Conservation (phyloP, 2,329 filamentous ascomycete species). For the Fusarium chlamydosporum region DNA sequence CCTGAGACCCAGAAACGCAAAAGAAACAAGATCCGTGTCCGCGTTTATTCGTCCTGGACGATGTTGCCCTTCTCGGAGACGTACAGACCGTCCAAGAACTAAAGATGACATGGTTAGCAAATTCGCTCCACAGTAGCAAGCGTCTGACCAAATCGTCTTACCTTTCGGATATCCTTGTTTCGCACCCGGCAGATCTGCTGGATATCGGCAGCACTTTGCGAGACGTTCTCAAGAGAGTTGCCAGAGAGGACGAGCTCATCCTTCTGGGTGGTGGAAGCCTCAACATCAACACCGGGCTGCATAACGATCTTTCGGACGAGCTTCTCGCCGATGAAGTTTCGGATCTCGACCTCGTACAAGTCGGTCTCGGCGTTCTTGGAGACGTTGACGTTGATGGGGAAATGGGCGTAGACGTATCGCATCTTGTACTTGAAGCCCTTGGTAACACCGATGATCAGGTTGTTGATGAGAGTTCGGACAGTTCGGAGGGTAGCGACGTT, state of each 20-base stretch:
- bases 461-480: slow-evolving; percentile 98
- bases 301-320: slow-evolving; percentile 93
- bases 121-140: background rate
- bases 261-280: slow-evolving; percentile 93
- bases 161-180: slow-evolving; percentile 99
- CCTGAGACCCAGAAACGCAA: slow-evolving; percentile 74
- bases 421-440: slow-evolving; percentile 99
- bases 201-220: slow-evolving; percentile 98
- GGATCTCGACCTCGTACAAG: slow-evolving; percentile 93
- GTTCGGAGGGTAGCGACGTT: slow-evolving; percentile 97
- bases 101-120: slow-evolving; percentile 48
- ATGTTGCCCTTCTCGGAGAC: slow-evolving; percentile 99
- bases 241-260: slow-evolving; percentile 94
- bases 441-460: slow-evolving; percentile 98
- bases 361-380: slow-evolving; percentile 96
- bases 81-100: slow-evolving; percentile 99
- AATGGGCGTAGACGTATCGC: slow-evolving; percentile 99
- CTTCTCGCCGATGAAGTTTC: slow-evolving; percentile 99
- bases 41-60: slow-evolving; percentile 77
- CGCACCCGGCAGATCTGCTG: slow-evolving; percentile 99
- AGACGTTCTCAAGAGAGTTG: slow-evolving; percentile 97
- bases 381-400: slow-evolving; percentile 99
- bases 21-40: slow-evolving; percentile 63
- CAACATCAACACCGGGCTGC: slow-evolving; percentile 90
- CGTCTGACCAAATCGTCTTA: slow-evolving; percentile 56